These are phyloP conservation scores for Brettanomyces naardenensis DNA, from an alignment of 805 yeast species.

Conservation along the genomic window DNA sequence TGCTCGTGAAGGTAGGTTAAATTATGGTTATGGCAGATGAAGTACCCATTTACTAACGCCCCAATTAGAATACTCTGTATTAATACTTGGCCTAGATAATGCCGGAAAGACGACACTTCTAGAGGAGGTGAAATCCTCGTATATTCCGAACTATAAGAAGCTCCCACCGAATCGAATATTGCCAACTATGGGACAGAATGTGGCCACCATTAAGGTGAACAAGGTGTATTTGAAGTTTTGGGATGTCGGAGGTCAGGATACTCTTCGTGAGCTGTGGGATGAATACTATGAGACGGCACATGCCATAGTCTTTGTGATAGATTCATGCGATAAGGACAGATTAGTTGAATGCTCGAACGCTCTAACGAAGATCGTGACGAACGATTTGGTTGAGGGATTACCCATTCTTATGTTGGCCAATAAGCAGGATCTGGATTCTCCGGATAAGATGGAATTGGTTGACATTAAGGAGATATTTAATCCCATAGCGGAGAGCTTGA, in stretches of 20 bases:
- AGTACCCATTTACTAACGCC: slow-evolving; percentile 5
- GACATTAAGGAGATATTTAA: slow-evolving; percentile 80
- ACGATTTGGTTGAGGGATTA: slow-evolving; percentile 62
- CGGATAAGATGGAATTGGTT: slow-evolving; percentile 60
- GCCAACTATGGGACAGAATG: slow-evolving; percentile 96
- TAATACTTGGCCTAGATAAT: slow-evolving; percentile 86
- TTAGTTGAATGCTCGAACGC: slow-evolving; percentile 76
- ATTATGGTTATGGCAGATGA: neutral
- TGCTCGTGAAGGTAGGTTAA: slow-evolving; percentile 39
- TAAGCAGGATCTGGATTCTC: slow-evolving; percentile 68
- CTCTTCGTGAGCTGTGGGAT: slow-evolving; percentile 80
- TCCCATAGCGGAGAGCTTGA: slow-evolving; percentile 70
- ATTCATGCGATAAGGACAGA: slow-evolving; percentile 77
- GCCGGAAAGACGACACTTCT: slow-evolving; percentile 89
- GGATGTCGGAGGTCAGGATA: slow-evolving; percentile 95
- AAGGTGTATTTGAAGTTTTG: slow-evolving; percentile 63
- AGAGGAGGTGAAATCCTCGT: slow-evolving; percentile 55
- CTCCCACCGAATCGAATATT: slow-evolving; percentile 55
- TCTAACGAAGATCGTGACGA: slow-evolving; percentile 47
- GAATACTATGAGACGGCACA: slow-evolving; percentile 81
- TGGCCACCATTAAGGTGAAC: slow-evolving; percentile 34
- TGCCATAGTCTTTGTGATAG: slow-evolving; percentile 88
- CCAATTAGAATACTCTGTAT: slow-evolving; percentile 51
- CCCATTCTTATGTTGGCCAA: slow-evolving; percentile 94
- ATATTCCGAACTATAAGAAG: slow-evolving; percentile 37